Evolutionary conservation across 176 grass and related monocot genomes (phyloP).

Genomic region (Phoenix roebelenii): DNA sequence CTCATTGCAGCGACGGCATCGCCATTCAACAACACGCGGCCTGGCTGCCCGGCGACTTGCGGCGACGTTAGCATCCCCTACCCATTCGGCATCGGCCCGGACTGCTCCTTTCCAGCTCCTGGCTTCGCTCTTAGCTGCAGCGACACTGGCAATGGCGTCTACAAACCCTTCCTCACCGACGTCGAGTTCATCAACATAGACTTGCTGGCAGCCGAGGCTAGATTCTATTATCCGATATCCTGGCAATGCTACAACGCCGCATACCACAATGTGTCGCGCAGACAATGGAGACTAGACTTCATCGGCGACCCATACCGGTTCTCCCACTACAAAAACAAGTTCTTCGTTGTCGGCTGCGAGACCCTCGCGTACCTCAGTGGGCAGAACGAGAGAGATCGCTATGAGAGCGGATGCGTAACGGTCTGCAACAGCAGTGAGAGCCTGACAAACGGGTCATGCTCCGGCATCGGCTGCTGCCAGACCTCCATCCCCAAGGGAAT

Average conservation of each 20-base stretch:
- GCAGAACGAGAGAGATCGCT: background rate
- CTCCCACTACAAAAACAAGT: slow-evolving; percentile 45
- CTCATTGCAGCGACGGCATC: too few relatives aligned
- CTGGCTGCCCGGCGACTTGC: slow-evolving; percentile 34
- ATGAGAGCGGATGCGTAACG: slow-evolving; percentile 5
- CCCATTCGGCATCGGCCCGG: slow-evolving; percentile 59
- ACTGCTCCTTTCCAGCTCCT: slow-evolving; percentile 29
- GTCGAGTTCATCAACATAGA: slow-evolving; percentile 30
- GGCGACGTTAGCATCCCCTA: slow-evolving; percentile 56
- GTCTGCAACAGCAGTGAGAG: slow-evolving; percentile 9
- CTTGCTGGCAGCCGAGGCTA: too few relatives aligned
- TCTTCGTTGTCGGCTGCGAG: slow-evolving; percentile 67
- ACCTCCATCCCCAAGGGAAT: slow-evolving; percentile 29
- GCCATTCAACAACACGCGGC: background rate
- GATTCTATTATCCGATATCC: too few relatives aligned
- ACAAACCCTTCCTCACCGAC: slow-evolving; percentile 23
- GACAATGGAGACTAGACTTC: slow-evolving; percentile 9
- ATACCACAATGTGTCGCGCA: background rate
- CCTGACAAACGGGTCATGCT: slow-evolving; percentile 37
- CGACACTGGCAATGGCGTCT: background rate
- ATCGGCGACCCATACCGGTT: slow-evolving; percentile 21
- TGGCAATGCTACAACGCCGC: too few relatives aligned
- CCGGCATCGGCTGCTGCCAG: slow-evolving; percentile 70
- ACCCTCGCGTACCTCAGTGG: slow-evolving; percentile 38
- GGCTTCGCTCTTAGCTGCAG: slow-evolving; percentile 40